Percentiles rank a stretch among this genome's conserved stretches.
These are phyloP conservation scores for Trichoderma endophyticum DNA, from an alignment of 2,329 filamentous ascomycete species.

Conservation along the genomic window DNA sequence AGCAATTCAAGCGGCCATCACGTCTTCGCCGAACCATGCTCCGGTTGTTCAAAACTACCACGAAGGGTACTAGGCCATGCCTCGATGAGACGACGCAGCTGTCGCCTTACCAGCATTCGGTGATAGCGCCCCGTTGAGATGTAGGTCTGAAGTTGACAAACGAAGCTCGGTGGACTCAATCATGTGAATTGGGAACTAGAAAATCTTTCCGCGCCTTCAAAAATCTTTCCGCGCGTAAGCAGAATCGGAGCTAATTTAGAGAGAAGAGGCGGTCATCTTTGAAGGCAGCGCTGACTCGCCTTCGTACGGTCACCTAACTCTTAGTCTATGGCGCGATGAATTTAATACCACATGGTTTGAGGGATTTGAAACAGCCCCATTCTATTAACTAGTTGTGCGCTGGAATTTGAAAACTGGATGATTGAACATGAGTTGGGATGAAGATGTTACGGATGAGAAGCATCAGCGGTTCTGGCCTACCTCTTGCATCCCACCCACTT, in stretches of 20 bases:
- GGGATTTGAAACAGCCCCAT: neutral
- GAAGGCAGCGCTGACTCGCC: neutral
- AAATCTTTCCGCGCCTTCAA: slow-evolving; percentile 7
- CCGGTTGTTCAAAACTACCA: neutral
- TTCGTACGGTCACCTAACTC: neutral
- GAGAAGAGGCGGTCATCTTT: neutral
- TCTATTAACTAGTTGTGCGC: neutral
- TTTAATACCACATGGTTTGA: neutral
- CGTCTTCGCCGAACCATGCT: neutral
- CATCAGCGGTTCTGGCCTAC: neutral
- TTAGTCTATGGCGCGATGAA: slow-evolving; percentile 8
- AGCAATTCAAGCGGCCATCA: neutral
- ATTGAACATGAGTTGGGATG: neutral
- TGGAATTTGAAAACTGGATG: neutral
- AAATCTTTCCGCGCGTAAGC: slow-evolving; percentile 10
- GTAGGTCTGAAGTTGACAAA: neutral
- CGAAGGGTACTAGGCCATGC: neutral
- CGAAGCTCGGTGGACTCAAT: neutral
- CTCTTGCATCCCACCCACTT: neutral
- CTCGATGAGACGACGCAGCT: neutral
- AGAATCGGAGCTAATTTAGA: neutral
- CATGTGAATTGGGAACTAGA: neutral
- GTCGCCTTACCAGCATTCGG: neutral
- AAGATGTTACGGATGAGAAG: neutral
- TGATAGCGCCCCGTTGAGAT: neutral